Percentiles rank a stretch among this genome's conserved stretches.
These are phyloP conservation scores for Phytophthora europaea DNA, from an alignment of 352 stramenopile genomes.

Conservation along the genomic window DNA sequence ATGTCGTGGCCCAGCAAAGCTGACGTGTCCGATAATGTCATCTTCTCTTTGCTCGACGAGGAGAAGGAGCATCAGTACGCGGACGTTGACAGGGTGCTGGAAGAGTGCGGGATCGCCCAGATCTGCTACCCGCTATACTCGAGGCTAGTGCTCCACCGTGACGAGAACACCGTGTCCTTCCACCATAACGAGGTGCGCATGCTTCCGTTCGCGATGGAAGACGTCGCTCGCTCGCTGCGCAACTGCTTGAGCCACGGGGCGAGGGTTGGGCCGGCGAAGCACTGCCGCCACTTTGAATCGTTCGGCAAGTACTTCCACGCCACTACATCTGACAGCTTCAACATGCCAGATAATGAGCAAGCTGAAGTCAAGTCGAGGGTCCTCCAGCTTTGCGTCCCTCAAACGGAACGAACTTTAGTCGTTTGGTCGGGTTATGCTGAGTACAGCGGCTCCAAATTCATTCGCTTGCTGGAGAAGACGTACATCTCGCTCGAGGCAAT, in stretches of 20 bases:
- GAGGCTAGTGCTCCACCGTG: conserved; percentile 12
- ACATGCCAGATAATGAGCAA: neutral
- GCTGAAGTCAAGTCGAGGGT: conserved; percentile 25
- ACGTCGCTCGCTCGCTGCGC: conserved; percentile 22
- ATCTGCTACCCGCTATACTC: conserved; percentile 20
- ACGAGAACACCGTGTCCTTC: conserved; percentile 5
- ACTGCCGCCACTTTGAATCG: conserved; percentile 16
- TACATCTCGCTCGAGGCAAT: conserved; percentile 27
- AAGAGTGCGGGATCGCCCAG: conserved; percentile 11
- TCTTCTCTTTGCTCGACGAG: conserved; percentile 27
- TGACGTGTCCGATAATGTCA: conserved; percentile 10
- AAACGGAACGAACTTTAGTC: conserved; percentile 9
- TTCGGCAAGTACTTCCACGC: conserved; percentile 26
- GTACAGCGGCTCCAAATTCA: conserved; percentile 28
- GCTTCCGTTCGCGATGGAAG: conserved; percentile 27
- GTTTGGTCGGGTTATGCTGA: conserved; percentile 42
- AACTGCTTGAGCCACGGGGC: conserved; percentile 16
- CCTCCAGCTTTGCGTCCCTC: conserved; percentile 19
- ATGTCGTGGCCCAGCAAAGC: conserved; percentile 14
- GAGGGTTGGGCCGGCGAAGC: conserved; percentile 12
- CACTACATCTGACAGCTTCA: conserved; percentile 24
- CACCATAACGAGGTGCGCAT: conserved; percentile 29
- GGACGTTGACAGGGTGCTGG: conserved; percentile 14
- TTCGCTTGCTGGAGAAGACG: conserved; percentile 43
- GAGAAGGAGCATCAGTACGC: conserved; percentile 18